A percentile compares a stretch with the other conserved stretches of the same genome.
phyloP scores from a whole-genome alignment of 2,329 filamentous ascomycete genomes.

The Lecanicillium sp. region DNA sequence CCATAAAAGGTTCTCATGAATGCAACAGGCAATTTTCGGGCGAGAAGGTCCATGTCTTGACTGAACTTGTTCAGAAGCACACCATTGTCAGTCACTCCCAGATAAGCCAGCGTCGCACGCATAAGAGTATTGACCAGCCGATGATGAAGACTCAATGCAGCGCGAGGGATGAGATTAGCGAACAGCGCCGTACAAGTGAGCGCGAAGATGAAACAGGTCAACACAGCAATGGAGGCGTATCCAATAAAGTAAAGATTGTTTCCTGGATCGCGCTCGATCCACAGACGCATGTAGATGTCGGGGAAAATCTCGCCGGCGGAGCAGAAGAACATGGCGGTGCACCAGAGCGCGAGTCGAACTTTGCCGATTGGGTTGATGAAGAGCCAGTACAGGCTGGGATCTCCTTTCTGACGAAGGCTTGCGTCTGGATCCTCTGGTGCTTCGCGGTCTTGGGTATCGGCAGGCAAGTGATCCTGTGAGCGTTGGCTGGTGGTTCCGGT shows the following conservation, averaged over 20 bases:
- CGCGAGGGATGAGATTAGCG: neutral
- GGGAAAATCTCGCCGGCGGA: neutral
- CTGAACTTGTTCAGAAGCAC: conserved; percentile 16
- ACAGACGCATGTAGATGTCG: conserved; percentile 1
- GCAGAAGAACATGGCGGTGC: neutral
- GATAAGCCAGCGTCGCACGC: neutral
- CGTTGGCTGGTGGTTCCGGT: neutral
- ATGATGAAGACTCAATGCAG: neutral
- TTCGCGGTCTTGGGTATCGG: too few relatives aligned
- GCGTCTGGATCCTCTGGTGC: neutral
- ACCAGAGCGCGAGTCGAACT: neutral
- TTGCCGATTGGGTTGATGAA: neutral
- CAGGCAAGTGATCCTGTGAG: neutral
- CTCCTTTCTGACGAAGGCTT: neutral
- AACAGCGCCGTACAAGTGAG: neutral
- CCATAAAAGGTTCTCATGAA: conserved; percentile 7
- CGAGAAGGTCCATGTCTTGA: conserved; percentile 21
- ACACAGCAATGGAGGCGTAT: neutral
- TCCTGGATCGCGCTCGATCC: neutral
- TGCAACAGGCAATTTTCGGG: conserved; percentile 17
- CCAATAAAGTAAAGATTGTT: neutral
- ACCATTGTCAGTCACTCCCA: neutral
- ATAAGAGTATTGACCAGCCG: neutral
- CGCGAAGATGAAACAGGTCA: neutral
- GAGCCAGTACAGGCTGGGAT: neutral